A percentile compares a stretch with the other conserved stretches of the same genome.
These are phyloP conservation scores for Gloeopeniophorella convolvens DNA, from an alignment of 768 basidiomycete genomes.

Conservation along the genomic window DNA sequence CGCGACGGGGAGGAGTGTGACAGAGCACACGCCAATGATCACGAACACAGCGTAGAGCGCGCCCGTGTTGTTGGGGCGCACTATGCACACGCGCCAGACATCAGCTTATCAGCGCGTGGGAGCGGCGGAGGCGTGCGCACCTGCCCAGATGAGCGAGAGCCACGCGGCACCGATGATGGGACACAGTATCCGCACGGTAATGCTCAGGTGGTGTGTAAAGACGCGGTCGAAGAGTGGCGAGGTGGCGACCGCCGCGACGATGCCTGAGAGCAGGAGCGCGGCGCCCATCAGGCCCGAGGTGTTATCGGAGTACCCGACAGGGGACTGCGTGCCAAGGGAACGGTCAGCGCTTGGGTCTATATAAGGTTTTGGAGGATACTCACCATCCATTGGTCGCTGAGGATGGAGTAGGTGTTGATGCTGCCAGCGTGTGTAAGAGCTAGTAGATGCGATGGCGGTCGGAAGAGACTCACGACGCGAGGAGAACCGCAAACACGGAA, in stretches of 20 bases:
- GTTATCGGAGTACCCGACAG: conserved; percentile 62
- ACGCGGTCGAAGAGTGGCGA: conserved; percentile 79
- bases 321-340: conserved; percentile 40
- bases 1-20: conserved; percentile 69
- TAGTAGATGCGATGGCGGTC: not conserved
- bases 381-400: conserved; percentile 66
- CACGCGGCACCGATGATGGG: conserved; percentile 58
- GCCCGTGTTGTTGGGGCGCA: conserved; percentile 51
- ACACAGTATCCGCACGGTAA: conserved; percentile 51
- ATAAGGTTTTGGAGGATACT: conserved; percentile 25
- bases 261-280: conserved; percentile 61
- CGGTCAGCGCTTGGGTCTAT: not conserved
- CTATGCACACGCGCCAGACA: conserved; percentile 30
- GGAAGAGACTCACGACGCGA: conserved; percentile 49
- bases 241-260: conserved; percentile 58
- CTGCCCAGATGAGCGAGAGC: conserved; percentile 77
- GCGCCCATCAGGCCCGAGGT: conserved; percentile 66
- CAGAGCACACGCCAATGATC: conserved; percentile 56
- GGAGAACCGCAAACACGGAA: conserved; percentile 56
- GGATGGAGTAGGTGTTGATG: conserved; percentile 54
- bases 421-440: conserved; percentile 29
- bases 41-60: conserved; percentile 62
- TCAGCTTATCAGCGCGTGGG: not conserved
- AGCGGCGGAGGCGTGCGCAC: conserved; percentile 32
- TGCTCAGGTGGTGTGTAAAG: conserved; percentile 65